phyloP scores from a whole-genome alignment of 768 basidiomycete species.

The Lentinula detonsa region DNA sequence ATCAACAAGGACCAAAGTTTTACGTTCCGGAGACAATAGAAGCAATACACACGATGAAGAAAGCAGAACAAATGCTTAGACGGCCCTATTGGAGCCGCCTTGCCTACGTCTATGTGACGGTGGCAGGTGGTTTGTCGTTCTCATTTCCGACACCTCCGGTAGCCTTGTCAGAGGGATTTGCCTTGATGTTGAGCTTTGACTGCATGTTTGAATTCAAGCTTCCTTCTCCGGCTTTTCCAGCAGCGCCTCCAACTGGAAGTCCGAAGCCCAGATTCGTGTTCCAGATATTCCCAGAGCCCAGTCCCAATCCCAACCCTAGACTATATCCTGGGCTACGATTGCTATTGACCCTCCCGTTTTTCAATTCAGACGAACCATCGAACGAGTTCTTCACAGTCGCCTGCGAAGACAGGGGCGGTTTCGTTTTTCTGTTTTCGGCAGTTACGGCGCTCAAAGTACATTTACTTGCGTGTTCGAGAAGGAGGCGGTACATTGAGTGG shows the following conservation, averaged over 20 bases:
- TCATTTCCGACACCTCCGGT: background rate
- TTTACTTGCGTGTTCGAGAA: conserved; percentile 58
- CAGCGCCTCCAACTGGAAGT: conserved; percentile 11
- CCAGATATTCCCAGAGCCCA: conserved; percentile 8
- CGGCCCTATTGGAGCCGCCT: too few species aligned
- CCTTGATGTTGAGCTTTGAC: background rate
- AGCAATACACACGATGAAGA: too few species aligned
- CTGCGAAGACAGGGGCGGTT: background rate
- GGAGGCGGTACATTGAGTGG: conserved; percentile 52
- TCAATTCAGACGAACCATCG: conserved; percentile 6
- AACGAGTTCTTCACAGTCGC: conserved; percentile 4
- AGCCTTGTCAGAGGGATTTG: background rate
- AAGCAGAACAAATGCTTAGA: too few species aligned
- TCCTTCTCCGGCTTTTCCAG: background rate
- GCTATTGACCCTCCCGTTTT: background rate
- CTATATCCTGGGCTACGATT: conserved; percentile 7
- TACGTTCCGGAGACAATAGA: too few species aligned
- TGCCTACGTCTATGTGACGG: too few species aligned
- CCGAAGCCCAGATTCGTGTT: conserved; percentile 10
- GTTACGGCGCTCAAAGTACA: conserved; percentile 21
- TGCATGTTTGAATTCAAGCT: background rate
- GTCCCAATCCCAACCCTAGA: conserved; percentile 1
- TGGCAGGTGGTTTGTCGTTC: background rate
- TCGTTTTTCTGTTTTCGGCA: conserved; percentile 19
- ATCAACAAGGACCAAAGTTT: too few species aligned